A percentile compares a stretch with the other conserved stretches of the same genome.
These are phyloP conservation scores for Camellia japonica DNA, from an alignment of 148 eudicot genomes.

Conservation along the genomic window DNA sequence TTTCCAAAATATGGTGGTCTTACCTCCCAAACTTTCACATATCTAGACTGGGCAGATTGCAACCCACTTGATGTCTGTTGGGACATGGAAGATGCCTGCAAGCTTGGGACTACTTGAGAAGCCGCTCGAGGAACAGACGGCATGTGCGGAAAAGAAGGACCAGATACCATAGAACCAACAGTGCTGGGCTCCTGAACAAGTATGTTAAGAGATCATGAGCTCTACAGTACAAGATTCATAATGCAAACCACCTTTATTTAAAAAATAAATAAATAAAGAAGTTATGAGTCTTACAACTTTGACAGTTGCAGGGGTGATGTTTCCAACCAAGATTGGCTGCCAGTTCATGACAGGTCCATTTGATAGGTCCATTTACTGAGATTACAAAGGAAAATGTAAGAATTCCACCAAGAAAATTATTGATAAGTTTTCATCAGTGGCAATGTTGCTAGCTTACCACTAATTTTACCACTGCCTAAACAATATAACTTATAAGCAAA, in stretches of 20 bases:
- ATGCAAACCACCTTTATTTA: background rate
- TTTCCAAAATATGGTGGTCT: constrained; percentile 6
- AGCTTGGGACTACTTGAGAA: constrained; percentile 55
- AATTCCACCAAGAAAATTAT: constrained; percentile 2
- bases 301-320: constrained; percentile 61
- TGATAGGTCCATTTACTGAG: constrained; percentile 60
- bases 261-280: constrained; percentile 6
- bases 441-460: background rate
- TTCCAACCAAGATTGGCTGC: constrained; percentile 49
- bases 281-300: constrained; percentile 59
- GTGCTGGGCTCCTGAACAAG: constrained; percentile 76
- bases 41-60: constrained; percentile 74
- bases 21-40: constrained; percentile 97
- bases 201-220: constrained; percentile 17
- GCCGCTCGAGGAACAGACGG: constrained; percentile 66
- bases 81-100: constrained; percentile 67
- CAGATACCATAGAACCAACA: constrained; percentile 54
- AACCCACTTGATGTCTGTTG: constrained; percentile 59
- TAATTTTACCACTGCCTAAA: background rate
- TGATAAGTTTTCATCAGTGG: background rate
- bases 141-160: constrained; percentile 56
- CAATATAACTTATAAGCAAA: background rate
- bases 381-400: constrained; percentile 14
- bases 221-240: constrained; percentile 1
- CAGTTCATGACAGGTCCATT: constrained; percentile 25